Percentiles rank a stretch among this genome's conserved stretches.
These are phyloP conservation scores for Telopea speciosissima DNA, from an alignment of 177 flowering plant species.

Conservation along the genomic window DNA sequence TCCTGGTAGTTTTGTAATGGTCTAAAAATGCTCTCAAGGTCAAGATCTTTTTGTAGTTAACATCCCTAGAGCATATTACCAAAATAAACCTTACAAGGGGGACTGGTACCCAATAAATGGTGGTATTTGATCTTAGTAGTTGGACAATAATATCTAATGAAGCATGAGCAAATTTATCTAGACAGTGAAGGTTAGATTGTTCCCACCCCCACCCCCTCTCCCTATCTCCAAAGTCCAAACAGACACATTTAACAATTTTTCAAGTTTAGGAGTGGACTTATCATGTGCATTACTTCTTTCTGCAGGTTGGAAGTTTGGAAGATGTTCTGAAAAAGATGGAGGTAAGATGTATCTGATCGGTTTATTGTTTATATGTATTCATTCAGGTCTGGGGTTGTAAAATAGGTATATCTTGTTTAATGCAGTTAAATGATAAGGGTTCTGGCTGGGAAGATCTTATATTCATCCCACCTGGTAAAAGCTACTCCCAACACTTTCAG, in stretches of 20 bases:
- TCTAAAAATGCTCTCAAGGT: no score
- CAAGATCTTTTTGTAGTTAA: no score
- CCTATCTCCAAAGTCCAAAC: no score
- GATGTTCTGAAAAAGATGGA: slow-evolving; percentile 94
- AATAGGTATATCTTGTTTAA: slow-evolving; percentile 5
- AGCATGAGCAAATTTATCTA: no score
- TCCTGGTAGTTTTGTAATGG: no score
- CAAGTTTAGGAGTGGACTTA: not conserved
- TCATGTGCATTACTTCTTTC: slow-evolving; percentile 3
- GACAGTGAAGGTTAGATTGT: no score
- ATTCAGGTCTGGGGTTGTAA: not conserved
- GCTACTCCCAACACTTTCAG: slow-evolving; percentile 70
- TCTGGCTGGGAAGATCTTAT: slow-evolving; percentile 96
- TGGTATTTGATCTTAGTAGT: no score
- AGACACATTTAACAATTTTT: not conserved
- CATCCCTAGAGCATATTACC: no score
- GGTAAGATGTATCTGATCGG: slow-evolving; percentile 34
- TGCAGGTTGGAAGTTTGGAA: slow-evolving; percentile 91
- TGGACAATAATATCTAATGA: no score
- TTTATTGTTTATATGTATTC: not conserved
- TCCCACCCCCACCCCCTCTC: no score
- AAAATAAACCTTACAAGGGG: no score
- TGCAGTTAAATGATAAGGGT: slow-evolving; percentile 68
- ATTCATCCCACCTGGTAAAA: slow-evolving; percentile 94
- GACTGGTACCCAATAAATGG: no score